A percentile compares a stretch with the other conserved stretches of the same genome.
These are phyloP conservation scores for Brassica nigra DNA, from an alignment of 345 rosid genomes.

Conservation along the genomic window DNA sequence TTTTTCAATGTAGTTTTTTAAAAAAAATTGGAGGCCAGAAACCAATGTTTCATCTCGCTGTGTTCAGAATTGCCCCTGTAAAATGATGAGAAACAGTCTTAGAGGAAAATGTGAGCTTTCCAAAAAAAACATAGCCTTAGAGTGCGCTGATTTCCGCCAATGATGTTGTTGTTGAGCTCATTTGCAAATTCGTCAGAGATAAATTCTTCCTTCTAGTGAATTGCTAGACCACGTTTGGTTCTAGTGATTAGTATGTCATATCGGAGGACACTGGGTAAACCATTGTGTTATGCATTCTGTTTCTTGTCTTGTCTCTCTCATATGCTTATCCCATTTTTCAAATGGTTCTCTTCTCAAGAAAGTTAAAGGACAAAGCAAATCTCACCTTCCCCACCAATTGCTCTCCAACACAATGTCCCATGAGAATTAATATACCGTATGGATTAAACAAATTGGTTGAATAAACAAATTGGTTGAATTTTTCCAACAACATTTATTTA, in stretches of 20 bases:
- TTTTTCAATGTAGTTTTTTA: no score
- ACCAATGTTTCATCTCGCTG: no score
- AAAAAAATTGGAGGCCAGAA: no score
- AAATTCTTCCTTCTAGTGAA: no score
- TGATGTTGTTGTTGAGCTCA: no score
- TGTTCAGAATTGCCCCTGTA: no score
- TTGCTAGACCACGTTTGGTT: no score
- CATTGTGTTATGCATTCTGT: not conserved
- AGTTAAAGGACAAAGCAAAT: conserved; percentile 32
- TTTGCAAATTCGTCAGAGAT: no score
- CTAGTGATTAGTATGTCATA: not conserved
- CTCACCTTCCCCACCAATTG: conserved; percentile 35
- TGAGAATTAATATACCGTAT: not conserved
- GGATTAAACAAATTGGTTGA: not conserved
- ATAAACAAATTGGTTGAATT: not conserved
- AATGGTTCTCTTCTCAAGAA: conserved; percentile 34
- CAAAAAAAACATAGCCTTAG: no score
- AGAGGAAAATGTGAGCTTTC: no score
- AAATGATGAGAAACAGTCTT: no score
- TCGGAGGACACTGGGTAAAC: not conserved
- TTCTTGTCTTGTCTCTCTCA: not conserved
- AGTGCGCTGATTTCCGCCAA: no score
- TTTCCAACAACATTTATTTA: not conserved
- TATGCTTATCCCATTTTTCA: conserved; percentile 19
- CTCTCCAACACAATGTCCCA: conserved; percentile 35